phyloP scores from a whole-genome alignment of 176 grass and related monocot species.

The Lolium rigidum region DNA sequence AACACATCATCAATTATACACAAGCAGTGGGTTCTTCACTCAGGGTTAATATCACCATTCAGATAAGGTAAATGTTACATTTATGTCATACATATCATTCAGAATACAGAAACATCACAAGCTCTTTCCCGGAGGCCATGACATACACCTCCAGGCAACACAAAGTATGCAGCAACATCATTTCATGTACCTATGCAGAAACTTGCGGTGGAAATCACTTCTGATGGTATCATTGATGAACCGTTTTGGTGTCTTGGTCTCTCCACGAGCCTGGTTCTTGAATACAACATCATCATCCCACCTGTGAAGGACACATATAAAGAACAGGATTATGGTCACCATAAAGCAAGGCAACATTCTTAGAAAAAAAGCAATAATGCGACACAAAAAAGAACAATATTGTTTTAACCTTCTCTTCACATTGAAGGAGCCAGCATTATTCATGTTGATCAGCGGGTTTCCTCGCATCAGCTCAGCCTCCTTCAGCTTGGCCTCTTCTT shows the following conservation, averaged over 20 bases:
- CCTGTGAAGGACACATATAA: conserved; percentile 35
- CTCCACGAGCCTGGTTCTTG: conserved; percentile 92
- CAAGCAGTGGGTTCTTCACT: background rate
- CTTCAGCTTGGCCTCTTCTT: conserved; percentile 90
- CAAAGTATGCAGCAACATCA: conserved; percentile 37
- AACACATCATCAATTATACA: background rate
- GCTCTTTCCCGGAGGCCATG: background rate
- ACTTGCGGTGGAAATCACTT: conserved; percentile 96
- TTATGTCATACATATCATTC: conserved; percentile 20
- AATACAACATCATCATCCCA: conserved; percentile 98
- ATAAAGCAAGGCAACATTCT: background rate
- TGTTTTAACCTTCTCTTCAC: conserved; percentile 83
- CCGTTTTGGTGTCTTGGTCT: conserved; percentile 82
- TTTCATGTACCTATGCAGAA: conserved; percentile 98
- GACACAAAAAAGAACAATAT: background rate
- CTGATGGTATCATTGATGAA: conserved; percentile 98
- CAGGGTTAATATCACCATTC: background rate
- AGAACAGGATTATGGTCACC: background rate
- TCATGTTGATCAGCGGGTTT: conserved; percentile 89
- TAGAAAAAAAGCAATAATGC: background rate
- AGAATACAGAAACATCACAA: conserved; percentile 27
- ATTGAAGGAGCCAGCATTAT: conserved; percentile 77
- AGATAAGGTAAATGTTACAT: conserved; percentile 10
- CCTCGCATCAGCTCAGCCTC: conserved; percentile 91
- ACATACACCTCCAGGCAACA: background rate